phyloP scores from a whole-genome alignment of 495 filamentous ascomycete species.

The Lasiosphaeria hispida region DNA sequence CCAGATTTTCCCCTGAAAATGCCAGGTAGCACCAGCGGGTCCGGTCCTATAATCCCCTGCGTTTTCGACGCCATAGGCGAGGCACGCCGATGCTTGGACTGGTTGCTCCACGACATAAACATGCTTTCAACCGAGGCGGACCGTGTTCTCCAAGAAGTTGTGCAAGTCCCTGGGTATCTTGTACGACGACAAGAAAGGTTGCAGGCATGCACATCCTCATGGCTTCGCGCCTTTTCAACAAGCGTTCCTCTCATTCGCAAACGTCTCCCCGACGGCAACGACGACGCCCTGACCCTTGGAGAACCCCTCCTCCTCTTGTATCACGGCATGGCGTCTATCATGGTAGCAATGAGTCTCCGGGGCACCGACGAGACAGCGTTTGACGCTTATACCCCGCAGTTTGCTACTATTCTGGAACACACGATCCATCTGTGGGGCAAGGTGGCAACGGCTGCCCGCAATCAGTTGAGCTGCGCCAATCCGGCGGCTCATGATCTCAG shows the following conservation, averaged over 20 bases:
- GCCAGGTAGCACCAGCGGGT: too few relatives aligned
- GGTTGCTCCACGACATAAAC: constrained; percentile 30
- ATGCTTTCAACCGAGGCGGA: constrained; percentile 23
- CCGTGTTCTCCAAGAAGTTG: not conserved
- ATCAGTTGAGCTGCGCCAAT: not conserved
- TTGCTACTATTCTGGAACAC: constrained; percentile 35
- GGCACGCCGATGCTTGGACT: constrained; percentile 32
- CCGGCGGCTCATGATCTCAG: constrained; percentile 19
- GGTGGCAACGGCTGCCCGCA: constrained; percentile 5
- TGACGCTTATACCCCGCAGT: constrained; percentile 40
- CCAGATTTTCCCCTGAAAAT: constrained; percentile 11
- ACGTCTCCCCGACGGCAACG: not conserved
- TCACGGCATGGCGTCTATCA: constrained; percentile 49
- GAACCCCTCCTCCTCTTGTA: constrained; percentile 40
- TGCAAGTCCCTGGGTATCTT: not conserved
- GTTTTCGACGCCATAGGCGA: constrained; percentile 28
- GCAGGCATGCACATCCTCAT: not conserved
- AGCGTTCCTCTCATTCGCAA: not conserved
- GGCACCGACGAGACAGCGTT: constrained; percentile 38
- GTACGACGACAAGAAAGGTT: not conserved
- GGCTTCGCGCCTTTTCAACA: constrained; percentile 7
- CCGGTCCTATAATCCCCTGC: constrained; percentile 5
- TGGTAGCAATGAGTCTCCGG: constrained; percentile 39
- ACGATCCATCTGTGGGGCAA: constrained; percentile 28
- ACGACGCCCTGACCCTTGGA: not conserved